A percentile compares a stretch with the other conserved stretches of the same genome.
Evolutionary conservation across 805 yeast species (phyloP).

Genomic region (Yamadazyma philogaea): DNA sequence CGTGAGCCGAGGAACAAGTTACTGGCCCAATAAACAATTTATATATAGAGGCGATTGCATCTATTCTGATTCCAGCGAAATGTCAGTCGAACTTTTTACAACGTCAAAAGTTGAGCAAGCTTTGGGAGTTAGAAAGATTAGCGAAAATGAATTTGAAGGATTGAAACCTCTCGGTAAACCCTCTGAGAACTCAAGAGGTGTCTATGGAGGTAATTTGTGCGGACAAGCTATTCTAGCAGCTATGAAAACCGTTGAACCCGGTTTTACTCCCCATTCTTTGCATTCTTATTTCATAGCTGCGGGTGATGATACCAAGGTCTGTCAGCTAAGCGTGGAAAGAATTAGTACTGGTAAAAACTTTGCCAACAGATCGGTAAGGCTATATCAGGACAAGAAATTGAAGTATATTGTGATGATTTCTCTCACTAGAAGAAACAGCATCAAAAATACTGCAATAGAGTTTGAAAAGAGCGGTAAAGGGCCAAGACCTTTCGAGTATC

Average conservation of each 20-base stretch:
- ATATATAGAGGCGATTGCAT: neutral
- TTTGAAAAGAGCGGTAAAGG: conserved; percentile 21
- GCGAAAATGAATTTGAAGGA: conserved; percentile 19
- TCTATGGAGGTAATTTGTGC: conserved; percentile 39
- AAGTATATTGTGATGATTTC: conserved; percentile 35
- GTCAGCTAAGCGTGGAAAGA: conserved; percentile 33
- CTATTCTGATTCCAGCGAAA: neutral
- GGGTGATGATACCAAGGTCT: conserved; percentile 28
- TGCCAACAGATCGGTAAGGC: conserved; percentile 32
- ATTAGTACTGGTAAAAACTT: conserved; percentile 35
- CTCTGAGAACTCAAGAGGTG: conserved; percentile 30
- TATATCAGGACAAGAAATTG: conserved; percentile 27
- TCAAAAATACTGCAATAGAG: conserved; percentile 13
- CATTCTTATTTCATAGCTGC: conserved; percentile 41
- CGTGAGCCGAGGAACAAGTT: conserved; percentile 1
- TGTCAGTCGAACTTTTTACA: conserved; percentile 3
- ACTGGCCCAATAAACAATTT: neutral
- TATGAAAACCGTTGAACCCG: conserved; percentile 24
- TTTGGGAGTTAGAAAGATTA: conserved; percentile 9
- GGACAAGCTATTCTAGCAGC: conserved; percentile 41
- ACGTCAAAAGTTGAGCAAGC: conserved; percentile 7
- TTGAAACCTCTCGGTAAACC: conserved; percentile 30
- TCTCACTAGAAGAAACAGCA: conserved; percentile 30
- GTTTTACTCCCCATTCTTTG: conserved; percentile 39
- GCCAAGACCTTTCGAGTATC: conserved; percentile 32